A percentile compares a stretch with the other conserved stretches of the same genome.
Evolutionary conservation across 2,329 filamentous ascomycete genomes (phyloP).

Genomic region (Paraphoma sp.): DNA sequence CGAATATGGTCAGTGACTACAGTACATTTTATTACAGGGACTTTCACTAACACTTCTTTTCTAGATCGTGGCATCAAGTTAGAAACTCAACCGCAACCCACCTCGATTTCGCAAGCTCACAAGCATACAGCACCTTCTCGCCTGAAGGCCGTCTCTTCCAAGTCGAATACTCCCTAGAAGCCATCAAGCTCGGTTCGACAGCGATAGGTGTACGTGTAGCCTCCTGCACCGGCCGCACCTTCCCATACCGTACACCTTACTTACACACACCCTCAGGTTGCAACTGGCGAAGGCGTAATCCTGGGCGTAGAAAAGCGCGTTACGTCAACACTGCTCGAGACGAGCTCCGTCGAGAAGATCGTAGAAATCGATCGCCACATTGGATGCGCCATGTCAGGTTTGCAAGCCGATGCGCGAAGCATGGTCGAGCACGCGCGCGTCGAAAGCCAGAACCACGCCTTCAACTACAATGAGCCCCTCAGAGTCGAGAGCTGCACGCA

Average conservation of each 20-base stretch:
- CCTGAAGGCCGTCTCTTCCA: constrained; percentile 99
- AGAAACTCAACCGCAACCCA: constrained; percentile 44
- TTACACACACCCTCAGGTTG: constrained; percentile 61
- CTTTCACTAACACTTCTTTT: constrained; percentile 24
- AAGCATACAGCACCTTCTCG: constrained; percentile 83
- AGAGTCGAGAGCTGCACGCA: constrained; percentile 98
- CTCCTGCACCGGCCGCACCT: not conserved
- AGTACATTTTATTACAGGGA: constrained; percentile 11
- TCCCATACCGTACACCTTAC: constrained; percentile 4
- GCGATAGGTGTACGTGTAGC: constrained; percentile 79
- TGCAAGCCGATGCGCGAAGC: constrained; percentile 95
- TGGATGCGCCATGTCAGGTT: constrained; percentile 96
- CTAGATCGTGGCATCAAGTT: constrained; percentile 98
- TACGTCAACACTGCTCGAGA: constrained; percentile 95
- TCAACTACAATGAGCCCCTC: constrained; percentile 96
- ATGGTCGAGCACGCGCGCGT: constrained; percentile 99
- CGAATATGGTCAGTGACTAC: constrained; percentile 84
- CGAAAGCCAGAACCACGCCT: constrained; percentile 94
- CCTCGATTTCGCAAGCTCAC: constrained; percentile 27
- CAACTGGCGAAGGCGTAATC: constrained; percentile 92
- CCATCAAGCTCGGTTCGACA: constrained; percentile 98
- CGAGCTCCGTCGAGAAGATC: constrained; percentile 98
- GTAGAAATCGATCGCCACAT: constrained; percentile 99
- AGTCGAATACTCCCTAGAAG: constrained; percentile 99
- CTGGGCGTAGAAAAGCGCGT: constrained; percentile 99